These are phyloP conservation scores for Scortechinia acanthostroma DNA, from an alignment of 2,329 filamentous ascomycete genomes.

Conservation along the genomic window DNA sequence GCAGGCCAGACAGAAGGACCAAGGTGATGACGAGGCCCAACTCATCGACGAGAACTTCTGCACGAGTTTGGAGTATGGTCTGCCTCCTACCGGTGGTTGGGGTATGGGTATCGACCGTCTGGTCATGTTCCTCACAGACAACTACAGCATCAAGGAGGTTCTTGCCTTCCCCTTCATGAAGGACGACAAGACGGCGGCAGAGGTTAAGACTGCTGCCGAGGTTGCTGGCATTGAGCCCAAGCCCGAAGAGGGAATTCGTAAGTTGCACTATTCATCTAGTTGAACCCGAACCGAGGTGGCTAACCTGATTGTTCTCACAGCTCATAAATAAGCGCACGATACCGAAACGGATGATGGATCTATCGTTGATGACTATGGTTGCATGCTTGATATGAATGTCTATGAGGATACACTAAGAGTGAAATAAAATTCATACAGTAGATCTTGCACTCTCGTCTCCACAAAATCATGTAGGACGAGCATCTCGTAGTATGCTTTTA, in stretches of 20 bases:
- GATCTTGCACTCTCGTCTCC: too few relatives aligned
- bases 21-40: slow-evolving; percentile 96
- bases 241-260: slow-evolving; percentile 20
- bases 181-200: slow-evolving; percentile 47
- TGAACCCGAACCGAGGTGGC: not conserved
- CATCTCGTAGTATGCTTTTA: too few relatives aligned
- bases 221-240: slow-evolving; percentile 12
- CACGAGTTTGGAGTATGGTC: slow-evolving; percentile 77
- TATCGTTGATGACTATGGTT: too few relatives aligned
- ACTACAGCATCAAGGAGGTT: slow-evolving; percentile 94
- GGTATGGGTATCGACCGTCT: slow-evolving; percentile 92
- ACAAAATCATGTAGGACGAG: too few relatives aligned
- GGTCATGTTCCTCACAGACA: slow-evolving; percentile 92
- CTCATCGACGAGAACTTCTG: slow-evolving; percentile 94
- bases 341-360: not conserved
- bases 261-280: not conserved
- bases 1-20: slow-evolving; percentile 89
- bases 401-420: not conserved
- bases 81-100: slow-evolving; percentile 93
- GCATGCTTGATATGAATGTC: not conserved
- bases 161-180: slow-evolving; percentile 98
- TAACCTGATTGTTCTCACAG: too few relatives aligned
- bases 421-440: too few relatives aligned
- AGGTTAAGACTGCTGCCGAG: slow-evolving; percentile 7
- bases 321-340: too few relatives aligned